Conservation (phyloP, 768 basidiomycete genomes). For the Rhodotorula diobovata region DNA sequence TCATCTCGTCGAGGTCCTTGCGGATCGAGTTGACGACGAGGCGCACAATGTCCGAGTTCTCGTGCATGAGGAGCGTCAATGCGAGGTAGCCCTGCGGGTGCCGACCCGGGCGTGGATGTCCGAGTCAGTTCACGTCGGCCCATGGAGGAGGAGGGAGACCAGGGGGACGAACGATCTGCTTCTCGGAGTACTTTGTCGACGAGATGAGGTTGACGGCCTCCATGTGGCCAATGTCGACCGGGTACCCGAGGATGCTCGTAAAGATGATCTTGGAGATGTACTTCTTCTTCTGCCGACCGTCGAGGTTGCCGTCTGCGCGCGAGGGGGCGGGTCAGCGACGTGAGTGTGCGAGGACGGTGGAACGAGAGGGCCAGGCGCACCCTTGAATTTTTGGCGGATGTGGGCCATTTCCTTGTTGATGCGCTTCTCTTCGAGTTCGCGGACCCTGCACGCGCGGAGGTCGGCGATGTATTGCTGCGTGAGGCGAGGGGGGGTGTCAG, state of each 20-base stretch:
- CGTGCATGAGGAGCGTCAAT: constrained; percentile 94
- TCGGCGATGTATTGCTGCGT: constrained; percentile 72
- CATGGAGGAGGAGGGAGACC: neutral
- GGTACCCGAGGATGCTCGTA: constrained; percentile 95
- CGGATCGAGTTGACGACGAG: constrained; percentile 97
- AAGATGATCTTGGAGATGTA: constrained; percentile 99
- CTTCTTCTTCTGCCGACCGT: constrained; percentile 53
- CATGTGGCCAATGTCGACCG: constrained; percentile 98
- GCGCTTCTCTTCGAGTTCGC: constrained; percentile 95
- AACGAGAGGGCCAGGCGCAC: constrained; percentile 49
- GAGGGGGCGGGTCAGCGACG: neutral
- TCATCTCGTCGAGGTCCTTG: constrained; percentile 90
- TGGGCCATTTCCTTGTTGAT: constrained; percentile 99
- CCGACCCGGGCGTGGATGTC: neutral
- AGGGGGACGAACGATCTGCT: constrained; percentile 72
- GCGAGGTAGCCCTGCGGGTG: constrained; percentile 82
- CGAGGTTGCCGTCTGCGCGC: constrained; percentile 49
- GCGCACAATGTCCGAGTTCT: constrained; percentile 93
- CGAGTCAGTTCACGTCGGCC: constrained; percentile 18
- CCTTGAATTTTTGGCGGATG: constrained; percentile 98
- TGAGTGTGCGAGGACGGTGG: no score
- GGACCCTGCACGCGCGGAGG: constrained; percentile 89
- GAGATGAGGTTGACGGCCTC: constrained; percentile 98
- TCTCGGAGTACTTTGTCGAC: constrained; percentile 91
- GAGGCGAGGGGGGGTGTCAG: neutral